Base-by-base conservation (phyloP, 192 early-diverging fungal species). In the Oehlia diaphana region DNA sequence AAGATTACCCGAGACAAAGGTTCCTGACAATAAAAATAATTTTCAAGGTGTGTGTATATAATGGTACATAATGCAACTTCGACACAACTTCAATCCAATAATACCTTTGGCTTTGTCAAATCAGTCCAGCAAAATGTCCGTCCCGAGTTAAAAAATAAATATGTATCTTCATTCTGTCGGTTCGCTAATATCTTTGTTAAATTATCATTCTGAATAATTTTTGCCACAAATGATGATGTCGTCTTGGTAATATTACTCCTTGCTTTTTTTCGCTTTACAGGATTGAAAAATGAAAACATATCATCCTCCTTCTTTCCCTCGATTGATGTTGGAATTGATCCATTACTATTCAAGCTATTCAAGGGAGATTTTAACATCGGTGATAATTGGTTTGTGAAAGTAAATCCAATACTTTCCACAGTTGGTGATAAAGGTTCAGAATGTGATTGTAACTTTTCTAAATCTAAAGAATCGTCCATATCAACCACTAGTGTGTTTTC, bases 1-100 rank as follows among this genome's bases (percentile, higher is more conserved):
- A 99, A 91, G 50, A 91, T 84, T 7, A 97, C 85, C 9, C 91
- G 88, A 9, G 95, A 94, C 47, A 99, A 85, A 0, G 94, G 93
- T 35, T 96, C 93, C 91, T 94, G 83, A 49, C 69, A 28, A 5
- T 80, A 79, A 13, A 81, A 63, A 76, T 80, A 23, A 58, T 63
- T 42, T 42, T 42, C 35, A 37, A 37, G 4, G 35, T 42, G 39
- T 8, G 39, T 42, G 5, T 42, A 42, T 42, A 42, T 37, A 37
- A 37, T 31, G 9, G 6, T 50, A 37, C 42, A 49, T 72, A 33
- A 26, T 26, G 7, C 14, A 33, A 72, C 61, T 35, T 16, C 66
- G 8, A 42, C n/a, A n/a, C 64, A 39, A 53, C 62, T 2, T 16
- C 42, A 23, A 26, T 9, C 8, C n/a, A 50, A n/a, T 42, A 76